Evolutionary conservation across 495 filamentous ascomycete species (phyloP).

Genomic region (Articulospora tetracladia): DNA sequence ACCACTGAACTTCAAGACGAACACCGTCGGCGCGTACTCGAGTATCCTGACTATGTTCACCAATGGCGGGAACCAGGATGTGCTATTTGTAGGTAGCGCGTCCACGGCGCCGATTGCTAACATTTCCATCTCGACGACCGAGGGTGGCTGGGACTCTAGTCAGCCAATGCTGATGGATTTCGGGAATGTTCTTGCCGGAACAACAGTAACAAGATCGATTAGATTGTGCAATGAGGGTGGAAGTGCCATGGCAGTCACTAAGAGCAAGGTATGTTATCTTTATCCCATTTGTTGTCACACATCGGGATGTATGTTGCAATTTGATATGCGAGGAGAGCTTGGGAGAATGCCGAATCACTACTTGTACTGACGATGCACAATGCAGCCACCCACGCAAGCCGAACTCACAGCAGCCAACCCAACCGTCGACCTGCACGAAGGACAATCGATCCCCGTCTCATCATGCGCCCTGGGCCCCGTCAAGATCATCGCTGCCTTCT

Average conservation of each 20-base stretch:
- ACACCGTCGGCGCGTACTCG: slow-evolving; percentile 26
- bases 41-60: slow-evolving; percentile 28
- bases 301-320: too few species aligned
- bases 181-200: slow-evolving; percentile 27
- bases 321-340: too few species aligned
- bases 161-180: slow-evolving; percentile 26
- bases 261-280: slow-evolving; percentile 21
- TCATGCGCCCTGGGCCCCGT: slow-evolving; percentile 15
- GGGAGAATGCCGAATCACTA: too few species aligned
- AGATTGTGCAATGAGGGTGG: slow-evolving; percentile 32
- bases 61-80: slow-evolving; percentile 27
- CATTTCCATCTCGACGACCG: slow-evolving; percentile 26
- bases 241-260: slow-evolving; percentile 29
- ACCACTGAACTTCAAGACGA: slow-evolving; percentile 26
- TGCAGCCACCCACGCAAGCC: slow-evolving; percentile 15
- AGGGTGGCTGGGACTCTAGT: slow-evolving; percentile 27
- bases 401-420: slow-evolving; percentile 18
- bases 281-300: too few species aligned
- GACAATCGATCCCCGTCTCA: slow-evolving; percentile 14
- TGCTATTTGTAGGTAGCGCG: slow-evolving; percentile 25
- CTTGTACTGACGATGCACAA: too few species aligned
- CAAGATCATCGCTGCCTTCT: slow-evolving; percentile 14
- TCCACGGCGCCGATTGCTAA: slow-evolving; percentile 28
- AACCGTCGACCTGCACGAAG: slow-evolving; percentile 16
- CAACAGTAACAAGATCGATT: slow-evolving; percentile 22